Percentiles rank a stretch among this genome's conserved stretches.
These are phyloP conservation scores for Pluteus cervinus DNA, from an alignment of 768 basidiomycete species.

Conservation along the genomic window DNA sequence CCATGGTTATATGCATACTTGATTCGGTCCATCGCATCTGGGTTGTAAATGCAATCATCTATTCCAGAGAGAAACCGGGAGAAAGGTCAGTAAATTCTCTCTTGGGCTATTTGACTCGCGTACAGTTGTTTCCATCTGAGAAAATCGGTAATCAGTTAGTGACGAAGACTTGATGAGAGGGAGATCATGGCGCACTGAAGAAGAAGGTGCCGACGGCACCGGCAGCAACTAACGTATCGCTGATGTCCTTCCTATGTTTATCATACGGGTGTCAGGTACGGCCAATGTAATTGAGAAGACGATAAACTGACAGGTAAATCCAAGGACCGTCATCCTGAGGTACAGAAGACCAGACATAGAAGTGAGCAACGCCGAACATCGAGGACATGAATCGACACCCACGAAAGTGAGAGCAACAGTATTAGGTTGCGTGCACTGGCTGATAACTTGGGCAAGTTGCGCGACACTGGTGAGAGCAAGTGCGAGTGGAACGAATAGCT, in stretches of 20 bases:
- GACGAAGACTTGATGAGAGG: not conserved
- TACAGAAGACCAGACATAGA: not conserved
- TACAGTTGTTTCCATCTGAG: conserved; percentile 15
- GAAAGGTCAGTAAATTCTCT: not conserved
- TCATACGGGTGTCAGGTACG: not conserved
- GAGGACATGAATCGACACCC: not conserved
- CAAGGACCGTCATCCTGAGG: not conserved
- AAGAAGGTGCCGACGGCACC: conserved; percentile 38
- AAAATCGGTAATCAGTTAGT: no score
- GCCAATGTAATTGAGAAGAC: not conserved
- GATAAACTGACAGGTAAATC: not conserved
- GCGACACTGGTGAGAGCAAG: no score
- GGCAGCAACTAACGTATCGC: conserved; percentile 25
- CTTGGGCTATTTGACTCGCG: not conserved
- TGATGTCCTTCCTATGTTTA: conserved; percentile 25
- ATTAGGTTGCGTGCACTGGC: not conserved
- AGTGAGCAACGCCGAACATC: not conserved
- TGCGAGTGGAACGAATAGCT: no score
- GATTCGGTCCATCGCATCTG: conserved; percentile 9
- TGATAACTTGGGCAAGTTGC: conserved; percentile 12
- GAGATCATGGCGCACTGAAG: conserved; percentile 27
- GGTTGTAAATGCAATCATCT: conserved; percentile 23
- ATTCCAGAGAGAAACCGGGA: not conserved
- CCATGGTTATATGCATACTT: conserved; percentile 16
- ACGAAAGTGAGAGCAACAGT: not conserved